These are phyloP conservation scores for Sequoiadendron giganteum DNA, from an alignment of 75 land plant genomes.

Conservation along the genomic window DNA sequence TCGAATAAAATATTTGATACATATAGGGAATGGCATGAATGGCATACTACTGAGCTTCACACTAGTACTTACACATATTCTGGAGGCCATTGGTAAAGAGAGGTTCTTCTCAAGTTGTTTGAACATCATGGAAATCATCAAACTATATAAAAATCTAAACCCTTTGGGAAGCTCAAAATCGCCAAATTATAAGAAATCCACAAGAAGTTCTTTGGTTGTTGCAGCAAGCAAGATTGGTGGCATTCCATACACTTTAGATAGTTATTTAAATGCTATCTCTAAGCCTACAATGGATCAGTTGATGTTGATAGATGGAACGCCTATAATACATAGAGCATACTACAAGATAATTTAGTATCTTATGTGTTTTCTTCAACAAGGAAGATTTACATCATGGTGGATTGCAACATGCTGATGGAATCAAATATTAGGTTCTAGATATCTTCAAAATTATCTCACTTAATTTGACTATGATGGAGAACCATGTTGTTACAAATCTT, in stretches of 20 bases:
- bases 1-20: too few relatives aligned
- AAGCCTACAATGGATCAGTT: slow-evolving; percentile 45
- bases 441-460: too few relatives aligned
- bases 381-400: too few relatives aligned
- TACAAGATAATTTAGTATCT: slow-evolving; percentile 79
- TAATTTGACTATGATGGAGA: too few relatives aligned
- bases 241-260: background rate
- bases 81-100: slow-evolving; percentile 15
- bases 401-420: too few relatives aligned
- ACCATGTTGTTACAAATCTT: too few relatives aligned
- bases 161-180: slow-evolving; percentile 9
- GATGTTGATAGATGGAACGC: slow-evolving; percentile 84
- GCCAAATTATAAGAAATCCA: background rate
- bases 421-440: too few relatives aligned
- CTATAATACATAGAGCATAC: slow-evolving; percentile 82
- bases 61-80: slow-evolving; percentile 7
- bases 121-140: slow-evolving; percentile 10
- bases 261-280: background rate
- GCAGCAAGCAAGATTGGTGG: background rate
- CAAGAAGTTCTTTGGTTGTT: slow-evolving; percentile 3
- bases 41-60: slow-evolving; percentile 19
- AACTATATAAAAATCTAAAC: slow-evolving; percentile 4
- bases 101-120: background rate
- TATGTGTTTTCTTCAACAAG: too few relatives aligned
- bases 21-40: slow-evolving; percentile 34